phyloP scores from a whole-genome alignment of 192 early-diverging fungal genomes.

The Coemansia sp. region DNA sequence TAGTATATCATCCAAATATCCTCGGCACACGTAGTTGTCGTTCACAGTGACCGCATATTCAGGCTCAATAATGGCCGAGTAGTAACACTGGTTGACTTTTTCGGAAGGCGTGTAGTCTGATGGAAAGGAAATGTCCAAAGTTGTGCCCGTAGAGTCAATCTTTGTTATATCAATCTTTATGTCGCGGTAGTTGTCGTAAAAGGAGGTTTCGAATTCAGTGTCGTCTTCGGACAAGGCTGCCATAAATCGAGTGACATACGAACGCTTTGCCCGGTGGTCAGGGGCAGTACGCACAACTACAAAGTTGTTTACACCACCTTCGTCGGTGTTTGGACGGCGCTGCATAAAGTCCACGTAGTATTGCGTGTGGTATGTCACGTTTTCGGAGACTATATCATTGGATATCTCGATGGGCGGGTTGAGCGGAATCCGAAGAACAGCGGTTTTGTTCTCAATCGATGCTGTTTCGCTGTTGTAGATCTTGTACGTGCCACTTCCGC shows the following conservation, averaged over 20 bases:
- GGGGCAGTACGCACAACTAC: conserved; percentile 1
- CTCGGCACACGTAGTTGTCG: neutral
- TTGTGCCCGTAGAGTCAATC: neutral
- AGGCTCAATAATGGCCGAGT: neutral
- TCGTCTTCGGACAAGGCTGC: neutral
- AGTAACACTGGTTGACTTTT: conserved; percentile 3
- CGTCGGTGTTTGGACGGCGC: neutral
- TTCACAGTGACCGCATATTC: neutral
- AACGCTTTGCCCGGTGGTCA: conserved; percentile 1
- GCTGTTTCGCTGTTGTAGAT: conserved; percentile 5
- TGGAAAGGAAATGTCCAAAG: neutral
- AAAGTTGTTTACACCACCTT: neutral
- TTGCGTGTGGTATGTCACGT: neutral
- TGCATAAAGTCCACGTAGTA: conserved; percentile 5
- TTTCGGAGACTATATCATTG: neutral
- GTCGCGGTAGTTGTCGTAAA: neutral
- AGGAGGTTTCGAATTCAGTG: neutral
- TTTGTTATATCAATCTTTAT: neutral
- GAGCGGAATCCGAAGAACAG: conserved; percentile 2
- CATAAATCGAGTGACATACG: neutral
- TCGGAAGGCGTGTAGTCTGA: neutral
- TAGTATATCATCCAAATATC: neutral
- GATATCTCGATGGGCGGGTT: neutral
- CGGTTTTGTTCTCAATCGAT: neutral
- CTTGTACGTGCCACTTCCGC: conserved; percentile 1